A percentile compares a stretch with the other conserved stretches of the same genome.
These are phyloP conservation scores for Debaryomyces psychrophilus DNA, from an alignment of 1,139 yeast species.

Conservation along the genomic window DNA sequence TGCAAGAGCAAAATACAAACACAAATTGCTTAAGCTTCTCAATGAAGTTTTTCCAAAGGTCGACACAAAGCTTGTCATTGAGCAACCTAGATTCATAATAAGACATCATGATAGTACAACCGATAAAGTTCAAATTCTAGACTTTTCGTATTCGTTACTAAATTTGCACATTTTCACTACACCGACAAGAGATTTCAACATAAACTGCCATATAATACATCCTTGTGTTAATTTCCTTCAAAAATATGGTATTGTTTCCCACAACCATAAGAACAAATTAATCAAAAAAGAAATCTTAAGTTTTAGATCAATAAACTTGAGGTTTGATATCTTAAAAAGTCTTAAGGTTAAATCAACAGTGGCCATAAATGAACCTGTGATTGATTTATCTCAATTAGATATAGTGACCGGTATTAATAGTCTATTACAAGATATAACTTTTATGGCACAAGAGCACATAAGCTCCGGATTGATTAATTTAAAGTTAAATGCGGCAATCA, in stretches of 20 bases:
- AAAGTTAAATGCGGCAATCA: conserved; percentile 31
- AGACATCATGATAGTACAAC: conserved; percentile 28
- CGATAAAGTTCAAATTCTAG: conserved; percentile 32
- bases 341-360: conserved; percentile 30
- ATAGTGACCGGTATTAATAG: conserved; percentile 37
- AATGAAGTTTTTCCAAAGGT: conserved; percentile 49
- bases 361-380: conserved; percentile 24
- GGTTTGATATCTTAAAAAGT: conserved; percentile 33
- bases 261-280: conserved; percentile 7
- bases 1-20: neutral
- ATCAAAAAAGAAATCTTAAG: conserved; percentile 24
- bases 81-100: conserved; percentile 47
- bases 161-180: conserved; percentile 43
- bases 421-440: conserved; percentile 32
- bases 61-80: conserved; percentile 45
- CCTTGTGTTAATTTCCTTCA: conserved; percentile 39
- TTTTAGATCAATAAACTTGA: conserved; percentile 26
- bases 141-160: conserved; percentile 42
- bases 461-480: conserved; percentile 35
- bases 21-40: conserved; percentile 24
- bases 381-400: conserved; percentile 37
- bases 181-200: conserved; percentile 36
- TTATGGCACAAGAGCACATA: conserved; percentile 30
- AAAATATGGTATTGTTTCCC: conserved; percentile 17
- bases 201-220: conserved; percentile 38